phyloP scores from a whole-genome alignment of 495 filamentous ascomycete species.

The Penicillium macrosclerotiorum region DNA sequence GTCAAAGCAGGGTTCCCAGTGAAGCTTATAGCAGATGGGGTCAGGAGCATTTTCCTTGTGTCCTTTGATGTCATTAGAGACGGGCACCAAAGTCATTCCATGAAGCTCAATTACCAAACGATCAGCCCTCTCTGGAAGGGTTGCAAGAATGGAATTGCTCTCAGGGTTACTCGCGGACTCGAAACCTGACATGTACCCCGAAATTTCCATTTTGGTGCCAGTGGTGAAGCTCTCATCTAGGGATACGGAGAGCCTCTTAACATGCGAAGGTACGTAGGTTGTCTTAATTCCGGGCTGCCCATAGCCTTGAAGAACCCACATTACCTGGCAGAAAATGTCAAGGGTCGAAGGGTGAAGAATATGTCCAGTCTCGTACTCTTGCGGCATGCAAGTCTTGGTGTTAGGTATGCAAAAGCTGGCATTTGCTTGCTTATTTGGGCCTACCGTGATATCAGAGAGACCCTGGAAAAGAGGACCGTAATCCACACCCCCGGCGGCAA shows the following conservation, averaged over 20 bases:
- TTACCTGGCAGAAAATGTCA: constrained; percentile 42
- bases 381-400: constrained; percentile 47
- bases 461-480: constrained; percentile 38
- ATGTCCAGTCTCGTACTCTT: constrained; percentile 40
- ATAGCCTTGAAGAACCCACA: constrained; percentile 27
- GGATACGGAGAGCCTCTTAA: constrained; percentile 19
- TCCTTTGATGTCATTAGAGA: constrained; percentile 18
- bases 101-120: constrained; percentile 19
- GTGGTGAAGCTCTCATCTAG: constrained; percentile 8
- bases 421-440: constrained; percentile 13
- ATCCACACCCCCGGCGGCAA: constrained; percentile 26
- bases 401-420: constrained; percentile 42
- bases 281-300: constrained; percentile 13
- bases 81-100: constrained; percentile 17
- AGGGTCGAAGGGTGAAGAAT: constrained; percentile 46
- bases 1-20: constrained; percentile 50
- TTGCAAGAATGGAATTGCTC: constrained; percentile 24
- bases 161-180: constrained; percentile 33
- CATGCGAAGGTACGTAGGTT: constrained; percentile 20
- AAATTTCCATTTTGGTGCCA: constrained; percentile 23
- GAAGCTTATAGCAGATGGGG: constrained; percentile 43
- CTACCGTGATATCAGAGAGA: constrained; percentile 25
- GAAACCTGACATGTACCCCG: constrained; percentile 20
- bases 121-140: constrained; percentile 8
- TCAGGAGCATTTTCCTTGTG: constrained; percentile 13